Percentiles rank a stretch among this genome's conserved stretches.
These are phyloP conservation scores for Hygrocybe coccinea DNA, from an alignment of 768 basidiomycete genomes.

Conservation along the genomic window DNA sequence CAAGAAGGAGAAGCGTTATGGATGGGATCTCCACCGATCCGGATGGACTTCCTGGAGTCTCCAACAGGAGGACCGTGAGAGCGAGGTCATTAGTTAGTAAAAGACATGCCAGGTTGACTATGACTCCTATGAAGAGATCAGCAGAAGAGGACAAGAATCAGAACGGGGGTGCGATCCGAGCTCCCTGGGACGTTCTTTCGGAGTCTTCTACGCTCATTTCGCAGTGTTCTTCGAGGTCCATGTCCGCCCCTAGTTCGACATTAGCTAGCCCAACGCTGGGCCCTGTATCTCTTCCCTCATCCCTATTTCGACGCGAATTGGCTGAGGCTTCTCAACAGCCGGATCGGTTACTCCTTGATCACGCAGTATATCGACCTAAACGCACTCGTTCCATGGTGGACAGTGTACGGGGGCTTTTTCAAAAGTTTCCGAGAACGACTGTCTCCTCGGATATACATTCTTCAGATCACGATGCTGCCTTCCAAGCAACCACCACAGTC, in stretches of 20 bases:
- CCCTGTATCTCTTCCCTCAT: constrained; percentile 13
- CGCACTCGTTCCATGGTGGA: constrained; percentile 49
- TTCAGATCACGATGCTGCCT: neutral
- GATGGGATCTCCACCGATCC: constrained; percentile 24
- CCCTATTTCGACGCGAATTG: neutral
- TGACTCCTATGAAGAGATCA: constrained; percentile 31
- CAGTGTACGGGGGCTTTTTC: constrained; percentile 59
- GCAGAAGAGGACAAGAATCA: constrained; percentile 1
- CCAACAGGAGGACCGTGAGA: constrained; percentile 21
- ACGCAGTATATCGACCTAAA: constrained; percentile 1
- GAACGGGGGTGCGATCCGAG: neutral
- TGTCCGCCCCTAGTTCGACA: constrained; percentile 1
- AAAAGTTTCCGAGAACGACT: constrained; percentile 43
- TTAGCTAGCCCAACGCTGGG: neutral
- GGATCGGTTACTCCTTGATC: neutral
- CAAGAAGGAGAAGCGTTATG: constrained; percentile 49
- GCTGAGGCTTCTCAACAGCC: neutral
- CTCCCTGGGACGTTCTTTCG: constrained; percentile 3
- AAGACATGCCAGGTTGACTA: constrained; percentile 33
- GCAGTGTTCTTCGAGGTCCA: constrained; percentile 34
- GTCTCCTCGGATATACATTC: too few relatives aligned
- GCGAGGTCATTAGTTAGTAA: constrained; percentile 20
- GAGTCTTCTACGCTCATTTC: constrained; percentile 33
- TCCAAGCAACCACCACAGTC: constrained; percentile 14
- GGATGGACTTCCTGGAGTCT: constrained; percentile 7